Conservation (phyloP, 345 rosid genomes). For the Balakata baccata region DNA sequence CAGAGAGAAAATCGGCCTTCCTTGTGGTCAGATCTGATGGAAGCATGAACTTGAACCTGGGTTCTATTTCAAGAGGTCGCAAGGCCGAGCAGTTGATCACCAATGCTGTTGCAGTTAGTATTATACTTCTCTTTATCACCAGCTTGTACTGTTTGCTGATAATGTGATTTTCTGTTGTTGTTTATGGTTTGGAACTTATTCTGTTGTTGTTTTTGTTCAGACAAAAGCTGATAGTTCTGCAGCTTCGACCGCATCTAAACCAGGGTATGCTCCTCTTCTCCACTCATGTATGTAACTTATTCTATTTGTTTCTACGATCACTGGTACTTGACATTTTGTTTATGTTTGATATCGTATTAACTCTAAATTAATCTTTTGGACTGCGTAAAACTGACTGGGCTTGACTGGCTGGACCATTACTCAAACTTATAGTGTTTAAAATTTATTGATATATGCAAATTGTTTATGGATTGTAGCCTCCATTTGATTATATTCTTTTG, state of each 20-base stretch:
- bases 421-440: background rate
- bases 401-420: too few species aligned
- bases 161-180: background rate
- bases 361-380: background rate
- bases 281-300: background rate
- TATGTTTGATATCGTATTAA: background rate
- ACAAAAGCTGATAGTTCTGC: conserved; percentile 56
- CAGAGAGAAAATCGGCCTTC: conserved; percentile 47
- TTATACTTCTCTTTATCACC: background rate
- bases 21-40: conserved; percentile 63
- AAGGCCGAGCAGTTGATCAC: conserved; percentile 47
- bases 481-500: background rate
- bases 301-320: background rate
- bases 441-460: background rate
- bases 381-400: background rate
- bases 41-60: conserved; percentile 29
- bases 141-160: background rate
- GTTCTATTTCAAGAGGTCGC: conserved; percentile 34
- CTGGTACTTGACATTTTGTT: background rate
- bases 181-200: background rate
- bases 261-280: conserved; percentile 49
- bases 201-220: conserved; percentile 33
- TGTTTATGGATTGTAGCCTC: background rate
- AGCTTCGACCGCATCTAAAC: conserved; percentile 49
- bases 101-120: conserved; percentile 73